A percentile compares a stretch with the other conserved stretches of the same genome.
phyloP scores from a whole-genome alignment of 441 rosid species.

The Erysimum cheiri region DNA sequence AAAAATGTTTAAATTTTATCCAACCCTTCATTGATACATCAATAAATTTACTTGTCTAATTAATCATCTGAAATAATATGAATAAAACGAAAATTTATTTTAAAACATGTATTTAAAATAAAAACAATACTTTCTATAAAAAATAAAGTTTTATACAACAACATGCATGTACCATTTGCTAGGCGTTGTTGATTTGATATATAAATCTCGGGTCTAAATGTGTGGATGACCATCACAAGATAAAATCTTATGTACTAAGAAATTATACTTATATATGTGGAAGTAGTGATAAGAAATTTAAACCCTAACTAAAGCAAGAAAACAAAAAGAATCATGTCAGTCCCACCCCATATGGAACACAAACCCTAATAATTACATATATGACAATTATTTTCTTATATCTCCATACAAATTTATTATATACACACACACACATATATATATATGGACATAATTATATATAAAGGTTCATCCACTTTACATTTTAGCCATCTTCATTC shows the following conservation, averaged over 20 bases:
- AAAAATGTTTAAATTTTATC: not conserved
- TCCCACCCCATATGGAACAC: constrained; percentile 43
- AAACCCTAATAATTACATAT: constrained; percentile 46
- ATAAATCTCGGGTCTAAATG: constrained; percentile 5
- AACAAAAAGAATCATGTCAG: constrained; percentile 47
- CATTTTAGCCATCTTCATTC: constrained; percentile 40
- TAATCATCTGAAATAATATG: not conserved
- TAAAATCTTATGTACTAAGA: constrained; percentile 28
- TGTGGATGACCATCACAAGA: constrained; percentile 23
- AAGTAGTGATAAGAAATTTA: constrained; percentile 32
- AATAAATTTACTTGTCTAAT: not conserved
- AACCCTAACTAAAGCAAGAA: constrained; percentile 46
- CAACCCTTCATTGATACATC: not conserved
- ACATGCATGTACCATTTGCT: not conserved
- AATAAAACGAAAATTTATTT: not conserved
- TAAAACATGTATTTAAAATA: not conserved
- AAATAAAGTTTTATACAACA: not conserved
- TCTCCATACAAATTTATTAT: constrained; percentile 20
- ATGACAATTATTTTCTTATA: constrained; percentile 32
- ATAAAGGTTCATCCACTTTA: constrained; percentile 44
- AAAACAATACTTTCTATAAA: not conserved
- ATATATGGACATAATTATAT: constrained; percentile 44
- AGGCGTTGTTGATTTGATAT: constrained; percentile 3
- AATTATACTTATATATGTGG: constrained; percentile 14
- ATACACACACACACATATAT: not conserved